Base-by-base conservation (phyloP, 768 basidiomycete genomes). In the Serendipita sp. region DNA sequence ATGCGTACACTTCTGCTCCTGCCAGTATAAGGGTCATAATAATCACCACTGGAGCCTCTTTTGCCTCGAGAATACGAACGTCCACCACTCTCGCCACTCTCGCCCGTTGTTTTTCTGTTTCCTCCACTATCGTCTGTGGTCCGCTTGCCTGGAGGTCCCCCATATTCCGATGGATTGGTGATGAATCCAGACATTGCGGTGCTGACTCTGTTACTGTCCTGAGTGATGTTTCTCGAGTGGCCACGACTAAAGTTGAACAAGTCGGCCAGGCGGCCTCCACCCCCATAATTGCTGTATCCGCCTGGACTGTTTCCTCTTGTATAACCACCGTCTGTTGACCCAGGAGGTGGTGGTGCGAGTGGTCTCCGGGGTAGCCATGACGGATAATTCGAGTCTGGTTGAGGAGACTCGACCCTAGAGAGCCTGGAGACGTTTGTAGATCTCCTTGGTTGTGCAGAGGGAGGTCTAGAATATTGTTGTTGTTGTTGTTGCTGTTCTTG, bases 341-440 rank as follows among this genome's bases (percentile, higher is more conserved):
- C 86, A 88, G 8, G 86, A 86, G 2, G 81, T 80, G 2, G 90
- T 0, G 89, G 89, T 0, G 83, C 86, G 15, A 83, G 84, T 2
- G 90, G 89, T 13, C 89, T 80, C 66, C 77, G 82, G 16, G 89
- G 89, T 1, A 91, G 83, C 89, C 89, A 91, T 28, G 86, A 85
- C 2, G 89, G 89, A 71, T 91, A 91, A 38, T 60, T 60, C 16
- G 36, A 60, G 10, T 60, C 56, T 60, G 56, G 35, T 8, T 8
- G 16, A 35, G 56, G 56, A 8, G 56, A 60, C 10, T 60, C 56
- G 28, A 60, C 56, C 16, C 56, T 23, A 1, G 28, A 60, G 16
- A 35, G 10, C 28, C 56, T 23, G 11, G 56, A 60, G 10, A 60
- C 56, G 36, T 60, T 60, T 28, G 28, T 10, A 10, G 56, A 60